Percentiles rank a stretch among this genome's conserved stretches.
Conservation (phyloP, 2,329 filamentous ascomycete genomes). For the Colletotrichum nymphaeae region DNA sequence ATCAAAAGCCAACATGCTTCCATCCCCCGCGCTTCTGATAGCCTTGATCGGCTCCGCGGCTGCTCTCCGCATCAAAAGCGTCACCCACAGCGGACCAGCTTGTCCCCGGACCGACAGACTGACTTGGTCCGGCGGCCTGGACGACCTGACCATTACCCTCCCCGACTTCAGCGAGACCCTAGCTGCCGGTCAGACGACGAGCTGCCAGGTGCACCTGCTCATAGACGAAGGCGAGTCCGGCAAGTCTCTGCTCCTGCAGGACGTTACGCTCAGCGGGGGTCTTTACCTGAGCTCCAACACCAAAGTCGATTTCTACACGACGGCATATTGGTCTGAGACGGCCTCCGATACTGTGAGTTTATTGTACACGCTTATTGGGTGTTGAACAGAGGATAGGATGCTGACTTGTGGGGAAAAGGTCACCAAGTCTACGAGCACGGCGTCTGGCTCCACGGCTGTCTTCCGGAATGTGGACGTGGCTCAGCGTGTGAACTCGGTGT, state of each 20-base stretch:
- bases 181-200: conserved; percentile 45
- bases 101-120: conserved; percentile 24
- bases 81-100: conserved; percentile 27
- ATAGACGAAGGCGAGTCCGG: conserved; percentile 28
- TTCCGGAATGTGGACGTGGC: conserved; percentile 28
- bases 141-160: conserved; percentile 50
- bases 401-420: not conserved
- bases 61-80: conserved; percentile 11
- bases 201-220: conserved; percentile 30
- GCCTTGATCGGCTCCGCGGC: not conserved
- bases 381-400: not conserved
- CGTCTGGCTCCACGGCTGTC: conserved; percentile 4
- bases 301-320: conserved; percentile 24
- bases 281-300: conserved; percentile 28
- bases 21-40: not conserved
- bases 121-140: conserved; percentile 35
- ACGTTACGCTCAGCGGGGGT: conserved; percentile 22
- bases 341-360: conserved; percentile 21
- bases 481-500: conserved; percentile 24
- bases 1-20: not conserved
- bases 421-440: conserved; percentile 23
- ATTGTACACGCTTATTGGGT: not conserved
- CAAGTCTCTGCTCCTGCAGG: conserved; percentile 23
- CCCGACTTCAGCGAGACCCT: conserved; percentile 51
- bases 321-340: conserved; percentile 31